Conservation (phyloP, 495 filamentous ascomycete species). For the Penicillium robsamsonii region DNA sequence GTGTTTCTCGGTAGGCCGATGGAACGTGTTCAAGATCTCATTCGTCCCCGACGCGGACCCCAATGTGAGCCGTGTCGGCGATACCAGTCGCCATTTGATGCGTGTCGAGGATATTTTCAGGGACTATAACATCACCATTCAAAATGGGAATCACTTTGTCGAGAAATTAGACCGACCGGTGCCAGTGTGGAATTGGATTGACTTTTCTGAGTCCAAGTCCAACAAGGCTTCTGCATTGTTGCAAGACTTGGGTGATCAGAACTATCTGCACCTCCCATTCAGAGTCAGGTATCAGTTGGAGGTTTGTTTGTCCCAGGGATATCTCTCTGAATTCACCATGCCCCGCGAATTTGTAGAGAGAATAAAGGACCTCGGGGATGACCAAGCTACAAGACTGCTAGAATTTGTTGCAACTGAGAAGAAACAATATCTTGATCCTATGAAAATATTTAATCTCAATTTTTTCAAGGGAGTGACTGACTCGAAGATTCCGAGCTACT, state of each 20-base stretch:
- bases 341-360: constrained; percentile 59
- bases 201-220: constrained; percentile 27
- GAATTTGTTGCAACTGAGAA: constrained; percentile 62
- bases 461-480: constrained; percentile 44
- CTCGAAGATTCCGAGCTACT: constrained; percentile 65
- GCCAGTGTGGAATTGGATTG: constrained; percentile 58
- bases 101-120: constrained; percentile 53
- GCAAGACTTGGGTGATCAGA: constrained; percentile 32
- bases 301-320: constrained; percentile 77
- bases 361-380: constrained; percentile 51
- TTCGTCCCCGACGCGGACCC: constrained; percentile 16
- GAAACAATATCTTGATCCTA: constrained; percentile 63
- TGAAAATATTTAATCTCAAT: constrained; percentile 64
- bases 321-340: constrained; percentile 78
- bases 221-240: constrained; percentile 24
- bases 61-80: constrained; percentile 1
- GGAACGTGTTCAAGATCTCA: constrained; percentile 43
- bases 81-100: constrained; percentile 37
- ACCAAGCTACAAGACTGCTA: constrained; percentile 52
- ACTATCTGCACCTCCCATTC: constrained; percentile 58
- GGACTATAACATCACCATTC: constrained; percentile 70
- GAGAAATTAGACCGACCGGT: constrained; percentile 17
- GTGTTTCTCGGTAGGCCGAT: constrained; percentile 28
- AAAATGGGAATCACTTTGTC: constrained; percentile 26
- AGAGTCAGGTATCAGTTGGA: constrained; percentile 86